Conservation (phyloP, 202 grass and related monocot genomes). For the Schoenoplectus tabernaemontani region DNA sequence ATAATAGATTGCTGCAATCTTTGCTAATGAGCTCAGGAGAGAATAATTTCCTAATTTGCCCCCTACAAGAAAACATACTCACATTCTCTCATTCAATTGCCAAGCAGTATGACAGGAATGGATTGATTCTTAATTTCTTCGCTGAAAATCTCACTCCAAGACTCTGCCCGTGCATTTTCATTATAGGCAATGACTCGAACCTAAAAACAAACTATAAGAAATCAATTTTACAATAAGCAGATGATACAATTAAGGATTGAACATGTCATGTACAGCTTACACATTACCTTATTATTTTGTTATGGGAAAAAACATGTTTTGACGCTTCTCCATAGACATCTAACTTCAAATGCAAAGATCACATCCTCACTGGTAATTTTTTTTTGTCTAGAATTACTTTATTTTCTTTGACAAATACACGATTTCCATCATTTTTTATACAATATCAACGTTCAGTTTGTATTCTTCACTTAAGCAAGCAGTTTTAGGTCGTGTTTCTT, state of each 20-base stretch:
- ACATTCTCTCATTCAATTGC: slow-evolving; percentile 94
- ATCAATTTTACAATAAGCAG: background rate
- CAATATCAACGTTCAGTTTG: too few relatives aligned
- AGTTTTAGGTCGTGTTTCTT: too few relatives aligned
- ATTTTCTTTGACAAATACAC: background rate
- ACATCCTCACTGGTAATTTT: background rate
- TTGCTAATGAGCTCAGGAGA: background rate
- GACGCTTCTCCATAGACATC: background rate
- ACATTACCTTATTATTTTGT: background rate
- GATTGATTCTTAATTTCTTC: slow-evolving; percentile 67
- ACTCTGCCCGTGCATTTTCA: slow-evolving; percentile 50
- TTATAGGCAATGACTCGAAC: slow-evolving; percentile 68
- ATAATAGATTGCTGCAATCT: background rate
- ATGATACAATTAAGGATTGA: background rate
- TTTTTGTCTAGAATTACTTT: background rate
- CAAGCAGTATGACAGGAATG: slow-evolving; percentile 82
- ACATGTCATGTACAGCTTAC: background rate
- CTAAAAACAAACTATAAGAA: slow-evolving; percentile 28
- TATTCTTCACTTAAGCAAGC: too few relatives aligned
- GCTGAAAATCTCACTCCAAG: slow-evolving; percentile 74
- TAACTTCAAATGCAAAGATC: background rate
- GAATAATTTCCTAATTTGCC: background rate
- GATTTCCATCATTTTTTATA: too few relatives aligned
- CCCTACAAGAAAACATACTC: slow-evolving; percentile 23
- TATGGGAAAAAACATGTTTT: background rate